Conservation (phyloP, 106 monocot species). For the Dioscorea zingiberensis region DNA sequence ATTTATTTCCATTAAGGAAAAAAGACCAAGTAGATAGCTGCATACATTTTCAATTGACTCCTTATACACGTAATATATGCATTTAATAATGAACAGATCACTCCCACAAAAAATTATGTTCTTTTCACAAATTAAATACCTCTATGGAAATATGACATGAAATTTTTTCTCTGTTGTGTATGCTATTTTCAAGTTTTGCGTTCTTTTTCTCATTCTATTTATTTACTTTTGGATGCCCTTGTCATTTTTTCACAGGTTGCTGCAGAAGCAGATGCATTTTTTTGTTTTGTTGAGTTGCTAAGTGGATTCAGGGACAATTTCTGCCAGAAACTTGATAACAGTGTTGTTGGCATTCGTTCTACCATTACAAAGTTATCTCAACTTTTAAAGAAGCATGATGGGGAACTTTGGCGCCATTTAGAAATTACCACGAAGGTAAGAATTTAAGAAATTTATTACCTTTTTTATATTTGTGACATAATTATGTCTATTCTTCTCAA, state of each 20-base stretch:
- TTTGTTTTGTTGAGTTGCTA: constrained; percentile 83
- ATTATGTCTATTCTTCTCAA: no score
- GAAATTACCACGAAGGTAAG: constrained; percentile 77
- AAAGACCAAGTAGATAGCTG: no score
- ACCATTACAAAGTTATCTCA: constrained; percentile 56
- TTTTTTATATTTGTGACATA: not conserved
- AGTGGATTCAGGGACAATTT: constrained; percentile 94
- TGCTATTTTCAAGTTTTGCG: no score
- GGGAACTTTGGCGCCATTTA: constrained; percentile 81
- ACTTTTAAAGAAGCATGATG: constrained; percentile 74
- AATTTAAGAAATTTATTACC: not conserved
- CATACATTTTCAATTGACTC: no score
- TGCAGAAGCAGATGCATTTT: constrained; percentile 83
- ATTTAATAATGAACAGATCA: no score
- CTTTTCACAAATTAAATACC: no score
- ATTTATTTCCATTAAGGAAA: no score
- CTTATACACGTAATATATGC: no score
- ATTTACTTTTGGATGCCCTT: constrained; percentile 9
- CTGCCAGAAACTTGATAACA: constrained; percentile 88
- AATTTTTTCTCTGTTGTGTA: no score
- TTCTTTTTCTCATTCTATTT: not conserved
- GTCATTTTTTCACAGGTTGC: constrained; percentile 29
- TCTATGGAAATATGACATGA: no score
- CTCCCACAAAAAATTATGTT: no score
- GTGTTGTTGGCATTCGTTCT: constrained; percentile 76